A percentile compares a stretch with the other conserved stretches of the same genome.
These are phyloP conservation scores for Fulvia fulva DNA, from an alignment of 2,329 filamentous ascomycete genomes.

Conservation along the genomic window DNA sequence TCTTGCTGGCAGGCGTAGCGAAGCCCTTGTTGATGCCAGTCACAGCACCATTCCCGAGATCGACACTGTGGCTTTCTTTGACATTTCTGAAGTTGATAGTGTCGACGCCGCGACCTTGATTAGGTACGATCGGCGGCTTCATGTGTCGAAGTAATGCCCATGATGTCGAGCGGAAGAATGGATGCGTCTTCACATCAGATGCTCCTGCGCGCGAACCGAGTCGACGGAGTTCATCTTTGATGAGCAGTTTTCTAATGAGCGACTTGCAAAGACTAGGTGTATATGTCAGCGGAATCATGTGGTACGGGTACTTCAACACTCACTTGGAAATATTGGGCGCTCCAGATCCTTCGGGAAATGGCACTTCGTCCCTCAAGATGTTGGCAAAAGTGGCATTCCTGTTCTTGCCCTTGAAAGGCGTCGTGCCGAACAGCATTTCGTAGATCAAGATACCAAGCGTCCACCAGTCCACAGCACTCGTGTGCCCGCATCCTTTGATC, in stretches of 20 bases:
- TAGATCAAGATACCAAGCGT: slow-evolving; percentile 95
- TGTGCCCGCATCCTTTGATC: slow-evolving; percentile 97
- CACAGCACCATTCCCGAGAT: slow-evolving; percentile 59
- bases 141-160: slow-evolving; percentile 97
- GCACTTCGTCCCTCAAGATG: slow-evolving; percentile 90
- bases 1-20: slow-evolving; percentile 33
- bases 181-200: slow-evolving; percentile 92
- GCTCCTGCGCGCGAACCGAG: slow-evolving; percentile 91
- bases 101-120: slow-evolving; percentile 84
- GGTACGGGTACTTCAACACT: slow-evolving; percentile 37
- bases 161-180: slow-evolving; percentile 92
- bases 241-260: slow-evolving; percentile 89
- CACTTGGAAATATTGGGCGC: slow-evolving; percentile 88
- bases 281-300: slow-evolving; percentile 1
- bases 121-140: slow-evolving; percentile 95
- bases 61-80: slow-evolving; percentile 93
- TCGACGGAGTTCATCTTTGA: slow-evolving; percentile 94
- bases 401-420: slow-evolving; percentile 99
- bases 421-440: slow-evolving; percentile 98
- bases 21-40: slow-evolving; percentile 35
- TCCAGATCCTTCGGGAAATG: slow-evolving; percentile 85
- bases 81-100: slow-evolving; percentile 97
- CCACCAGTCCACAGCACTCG: slow-evolving; percentile 99
- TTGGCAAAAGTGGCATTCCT: slow-evolving; percentile 97
- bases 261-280: slow-evolving; percentile 86